Base-by-base conservation (phyloP, 106 monocot species). In the Phalaenopsis aphrodite region DNA sequence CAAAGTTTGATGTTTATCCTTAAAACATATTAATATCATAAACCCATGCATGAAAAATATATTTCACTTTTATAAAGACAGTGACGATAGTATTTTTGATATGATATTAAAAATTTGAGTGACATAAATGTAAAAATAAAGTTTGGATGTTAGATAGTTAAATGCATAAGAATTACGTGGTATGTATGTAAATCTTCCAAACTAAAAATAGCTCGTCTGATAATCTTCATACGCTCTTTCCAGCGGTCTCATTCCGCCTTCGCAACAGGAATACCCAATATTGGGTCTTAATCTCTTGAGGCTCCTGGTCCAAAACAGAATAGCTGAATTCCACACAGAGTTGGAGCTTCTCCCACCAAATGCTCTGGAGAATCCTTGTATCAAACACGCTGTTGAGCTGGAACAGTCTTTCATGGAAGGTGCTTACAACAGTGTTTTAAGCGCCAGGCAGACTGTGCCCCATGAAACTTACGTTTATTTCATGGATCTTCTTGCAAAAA, bases 391-490 rank as follows among this genome's bases (percentile, higher is more conserved):
- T 41, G 92, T 94, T 55, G 94, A 98, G 66, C 84, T 94, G 43
- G 98, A 98, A 78, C 92, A 98, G 75, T 94, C 92, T 16, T 98
- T 98, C 77, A 98, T 98, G 98, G 98, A 94, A 85, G 98, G 94
- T 75, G 98, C 98, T 30, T 98, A 98, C 61, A 98, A 94, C 55
- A 85, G 98, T 10, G 92, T 94, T 5, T 75, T 94, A 37, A 94
- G 84, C 42, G 98, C 94, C n/a, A 89, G 98, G 55, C 87, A 93
- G 67, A 79, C 89, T 18, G 92, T 98, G 36, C 98, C 94, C 36
- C 98, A 92, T 78, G 94, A 94, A 48, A 94, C 92, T 15, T 98
- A 98, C 77, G 92, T 91, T 80, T 91, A 98, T 87, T 94, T 98
- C 84, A 92, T 94, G 94, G 97, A 98, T 87, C 92, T 97, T 52